Conservation (phyloP, 2,329 filamentous ascomycete genomes). For the Fusarium phyllophilum region DNA sequence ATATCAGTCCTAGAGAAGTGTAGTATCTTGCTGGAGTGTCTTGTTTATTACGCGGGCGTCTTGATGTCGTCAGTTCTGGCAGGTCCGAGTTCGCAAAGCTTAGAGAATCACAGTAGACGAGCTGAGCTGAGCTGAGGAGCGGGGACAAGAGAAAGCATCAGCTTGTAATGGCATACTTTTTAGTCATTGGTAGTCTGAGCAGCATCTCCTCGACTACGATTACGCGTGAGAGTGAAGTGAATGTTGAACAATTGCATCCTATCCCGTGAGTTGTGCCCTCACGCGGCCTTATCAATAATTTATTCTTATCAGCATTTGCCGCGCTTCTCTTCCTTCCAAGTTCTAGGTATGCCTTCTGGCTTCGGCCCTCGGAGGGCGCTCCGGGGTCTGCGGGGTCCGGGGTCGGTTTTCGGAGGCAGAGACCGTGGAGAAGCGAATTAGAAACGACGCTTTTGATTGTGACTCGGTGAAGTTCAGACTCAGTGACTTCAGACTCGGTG, state of each 20-base stretch:
- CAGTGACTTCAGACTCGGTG: slow-evolving; percentile 21
- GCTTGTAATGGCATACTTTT: slow-evolving; percentile 47
- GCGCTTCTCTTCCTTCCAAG: slow-evolving; percentile 2
- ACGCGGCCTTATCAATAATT: background rate
- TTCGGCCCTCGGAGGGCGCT: slow-evolving; percentile 34
- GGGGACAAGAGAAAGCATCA: slow-evolving; percentile 41
- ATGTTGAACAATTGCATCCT: background rate
- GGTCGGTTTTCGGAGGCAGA: slow-evolving; percentile 36
- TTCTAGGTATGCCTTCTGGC: background rate
- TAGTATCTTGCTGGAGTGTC: slow-evolving; percentile 27
- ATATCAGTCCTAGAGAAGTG: slow-evolving; percentile 7
- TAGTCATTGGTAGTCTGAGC: slow-evolving; percentile 38
- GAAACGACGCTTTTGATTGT: background rate
- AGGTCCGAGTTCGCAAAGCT: slow-evolving; percentile 29
- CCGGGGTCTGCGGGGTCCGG: slow-evolving; percentile 26
- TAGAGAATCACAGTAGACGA: slow-evolving; percentile 42
- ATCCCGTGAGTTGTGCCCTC: background rate
- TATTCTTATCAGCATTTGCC: slow-evolving; percentile 7
- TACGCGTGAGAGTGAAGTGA: slow-evolving; percentile 31
- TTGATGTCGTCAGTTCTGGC: slow-evolving; percentile 25
- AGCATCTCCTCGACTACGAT: slow-evolving; percentile 29
- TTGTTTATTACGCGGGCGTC: slow-evolving; percentile 40
- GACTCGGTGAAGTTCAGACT: slow-evolving; percentile 8
- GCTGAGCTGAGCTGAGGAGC: slow-evolving; percentile 37
- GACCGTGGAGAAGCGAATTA: slow-evolving; percentile 24